Percentiles rank a stretch among this genome's conserved stretches.
Evolutionary conservation across 345 rosid genomes (phyloP).

Genomic region (Murraya paniculata): DNA sequence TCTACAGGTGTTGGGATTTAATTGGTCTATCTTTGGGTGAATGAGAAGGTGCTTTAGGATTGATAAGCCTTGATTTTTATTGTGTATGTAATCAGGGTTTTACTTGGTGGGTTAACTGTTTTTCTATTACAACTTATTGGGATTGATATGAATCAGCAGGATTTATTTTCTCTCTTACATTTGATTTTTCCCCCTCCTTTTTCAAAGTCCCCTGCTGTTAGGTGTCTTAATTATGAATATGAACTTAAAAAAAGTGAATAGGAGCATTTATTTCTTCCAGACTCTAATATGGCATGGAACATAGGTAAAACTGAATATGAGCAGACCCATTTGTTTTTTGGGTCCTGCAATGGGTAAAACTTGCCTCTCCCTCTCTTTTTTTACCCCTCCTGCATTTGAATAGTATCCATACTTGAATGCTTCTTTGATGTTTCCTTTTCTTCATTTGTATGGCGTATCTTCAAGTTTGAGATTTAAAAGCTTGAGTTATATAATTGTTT

Average conservation of each 20-base stretch:
- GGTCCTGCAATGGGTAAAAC: neutral
- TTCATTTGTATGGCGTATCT: neutral
- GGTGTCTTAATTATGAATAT: neutral
- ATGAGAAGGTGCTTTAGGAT: neutral
- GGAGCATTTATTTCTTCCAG: neutral
- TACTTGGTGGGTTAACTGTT: neutral
- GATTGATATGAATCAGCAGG: neutral
- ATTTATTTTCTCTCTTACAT: neutral
- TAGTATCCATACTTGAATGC: neutral
- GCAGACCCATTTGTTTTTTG: neutral
- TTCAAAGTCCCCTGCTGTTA: neutral
- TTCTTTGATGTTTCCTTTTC: neutral
- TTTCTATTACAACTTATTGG: neutral
- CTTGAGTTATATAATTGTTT: conserved; percentile 2
- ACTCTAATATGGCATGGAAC: neutral
- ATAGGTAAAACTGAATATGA: neutral
- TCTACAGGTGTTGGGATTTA: neutral
- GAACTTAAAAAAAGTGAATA: neutral
- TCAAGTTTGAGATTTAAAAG: neutral
- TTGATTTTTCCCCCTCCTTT: rapidly evolving
- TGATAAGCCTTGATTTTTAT: neutral
- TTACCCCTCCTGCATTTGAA: neutral
- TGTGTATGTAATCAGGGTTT: neutral
- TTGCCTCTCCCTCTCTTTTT: neutral
- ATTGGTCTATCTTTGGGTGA: neutral